Base-by-base conservation (phyloP, 225 moss, liverwort and hornwort genomes). In the Climacium dendroides region DNA sequence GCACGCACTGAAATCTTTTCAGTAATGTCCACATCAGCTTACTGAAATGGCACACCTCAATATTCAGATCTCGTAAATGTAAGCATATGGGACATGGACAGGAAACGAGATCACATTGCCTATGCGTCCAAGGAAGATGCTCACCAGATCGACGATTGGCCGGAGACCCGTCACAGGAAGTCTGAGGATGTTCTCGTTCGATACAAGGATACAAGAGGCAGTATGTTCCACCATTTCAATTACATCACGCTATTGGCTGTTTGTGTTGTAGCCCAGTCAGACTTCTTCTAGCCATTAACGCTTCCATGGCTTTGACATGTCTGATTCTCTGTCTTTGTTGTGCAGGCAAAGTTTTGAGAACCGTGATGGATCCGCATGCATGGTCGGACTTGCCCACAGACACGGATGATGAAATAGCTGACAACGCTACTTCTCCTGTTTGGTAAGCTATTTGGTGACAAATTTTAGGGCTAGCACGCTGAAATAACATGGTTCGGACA, bases 341-440 rank as follows among this genome's bases (percentile, higher is more conserved):
- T 41, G 79, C 90, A 93, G 89, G 85, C 80, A 90, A 89, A 85
- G 83, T 59, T 52, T 83, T 91, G 83, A 85, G 85, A 54, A 87
- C 85, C 64, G 87, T 83, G 72, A 83, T 88, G 91, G 88, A 93
- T 85, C 91, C 87, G 29, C 88, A 93, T 78, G 87, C 90, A 58
- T 93, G 93, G 91, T 93, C 90, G 58, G 93, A 93, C 89, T 91
- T 93, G 58, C 90, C 93, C 14, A 90, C 90, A 69, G 91, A 93
- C 69, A 91, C 91, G n/a, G 93, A 93, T 89, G 90, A 93, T 63
- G 93, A 91, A 85, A 79, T 73, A 35, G 83, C 85, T 74, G 90
- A 90, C 73, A 82, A 88, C 45, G 87, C 83, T 60, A 88, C 85
- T 69, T 93, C 90, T 77, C 89, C 87, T 83, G 80, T 87, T 80